These are phyloP conservation scores for Globisporangium iwayamae DNA, from an alignment of 352 stramenopile genomes.

Conservation along the genomic window DNA sequence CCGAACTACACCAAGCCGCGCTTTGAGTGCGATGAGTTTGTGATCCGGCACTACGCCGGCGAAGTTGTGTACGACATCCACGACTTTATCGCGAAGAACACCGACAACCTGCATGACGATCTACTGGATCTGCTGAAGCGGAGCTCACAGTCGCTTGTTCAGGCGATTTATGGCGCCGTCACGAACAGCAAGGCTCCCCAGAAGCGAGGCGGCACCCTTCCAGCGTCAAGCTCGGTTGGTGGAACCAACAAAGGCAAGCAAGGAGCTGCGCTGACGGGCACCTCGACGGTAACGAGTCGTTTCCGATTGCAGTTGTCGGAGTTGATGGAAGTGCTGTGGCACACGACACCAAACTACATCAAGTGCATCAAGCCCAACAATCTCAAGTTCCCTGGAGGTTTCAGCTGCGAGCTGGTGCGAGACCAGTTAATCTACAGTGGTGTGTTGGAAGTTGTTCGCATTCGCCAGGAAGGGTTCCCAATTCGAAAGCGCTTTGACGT, in stretches of 20 bases:
- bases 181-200: slow-evolving; percentile 6
- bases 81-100: slow-evolving; percentile 88
- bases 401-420: slow-evolving; percentile 85
- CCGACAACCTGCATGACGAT: slow-evolving; percentile 87
- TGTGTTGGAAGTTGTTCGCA: slow-evolving; percentile 91
- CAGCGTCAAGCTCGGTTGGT: not conserved
- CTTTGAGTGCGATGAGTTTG: slow-evolving; percentile 84
- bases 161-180: slow-evolving; percentile 40
- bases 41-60: slow-evolving; percentile 82
- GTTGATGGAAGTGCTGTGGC: slow-evolving; percentile 80
- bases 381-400: slow-evolving; percentile 86
- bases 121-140: slow-evolving; percentile 70
- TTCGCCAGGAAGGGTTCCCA: slow-evolving; percentile 90
- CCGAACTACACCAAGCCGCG: slow-evolving; percentile 64
- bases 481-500: slow-evolving; percentile 76
- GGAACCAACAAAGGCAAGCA: slow-evolving; percentile 30
- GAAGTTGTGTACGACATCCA: slow-evolving; percentile 81
- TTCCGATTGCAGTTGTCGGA: slow-evolving; percentile 77
- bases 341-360: slow-evolving; percentile 92
- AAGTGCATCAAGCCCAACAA: slow-evolving; percentile 96
- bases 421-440: slow-evolving; percentile 91
- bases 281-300: slow-evolving; percentile 63
- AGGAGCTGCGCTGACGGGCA: slow-evolving; percentile 50
- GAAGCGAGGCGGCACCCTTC: slow-evolving; percentile 17
- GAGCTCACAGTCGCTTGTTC: slow-evolving; percentile 61